Evolutionary conservation across 352 stramenopile species (phyloP), one percentile per base, ranked within the genome.

Genomic region (Globisporangium mamillatum): DNA sequence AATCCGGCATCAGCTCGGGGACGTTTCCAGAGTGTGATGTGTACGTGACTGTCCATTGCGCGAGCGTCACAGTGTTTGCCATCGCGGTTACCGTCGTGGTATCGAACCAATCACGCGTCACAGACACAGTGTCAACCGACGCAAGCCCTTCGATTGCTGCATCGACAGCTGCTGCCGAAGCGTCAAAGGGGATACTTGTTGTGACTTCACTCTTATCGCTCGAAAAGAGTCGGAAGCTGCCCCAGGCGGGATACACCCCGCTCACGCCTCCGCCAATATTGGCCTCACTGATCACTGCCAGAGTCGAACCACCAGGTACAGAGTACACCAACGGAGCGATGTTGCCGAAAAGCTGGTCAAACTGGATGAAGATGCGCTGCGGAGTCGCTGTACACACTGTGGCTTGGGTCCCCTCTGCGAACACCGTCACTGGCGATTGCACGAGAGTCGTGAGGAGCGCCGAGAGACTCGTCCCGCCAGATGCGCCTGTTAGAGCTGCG

Each of bases 171-270:
- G 67, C 58, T 1, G 66, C 71, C 10, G 76, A 77, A 3, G 88
- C 90, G 52, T 97, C 82, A 60, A 95, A 94, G 10, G 75, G 75
- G 22, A 98, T 73, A 10, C 60, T 63, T 0, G 63, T 41, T 0
- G 91, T 98, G 1, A 66, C 61, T 60, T 89, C 80, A 2, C 58
- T 78, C 52, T 74, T 74, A 14, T 77, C 80, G 24, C 76, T 72
- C 25, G 88, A 80, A 3, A 65, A 63, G 0, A 98, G 68, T 0
- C 66, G 78, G 70, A 98, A 98, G 9, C 76, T 86, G 0, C 93
- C 93, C 88, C 89, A 98, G 0, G 95, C 75, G 1, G 91, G 91
- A 32, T 94, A 92, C 24, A 97, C 79, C 1, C 90, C 91, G 44
- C 77, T 81, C 25, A 97, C 74, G 3, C 66, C 75, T 27, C 88